Conservation (phyloP, 148 eudicot species). For the Suaeda aralocaspica region DNA sequence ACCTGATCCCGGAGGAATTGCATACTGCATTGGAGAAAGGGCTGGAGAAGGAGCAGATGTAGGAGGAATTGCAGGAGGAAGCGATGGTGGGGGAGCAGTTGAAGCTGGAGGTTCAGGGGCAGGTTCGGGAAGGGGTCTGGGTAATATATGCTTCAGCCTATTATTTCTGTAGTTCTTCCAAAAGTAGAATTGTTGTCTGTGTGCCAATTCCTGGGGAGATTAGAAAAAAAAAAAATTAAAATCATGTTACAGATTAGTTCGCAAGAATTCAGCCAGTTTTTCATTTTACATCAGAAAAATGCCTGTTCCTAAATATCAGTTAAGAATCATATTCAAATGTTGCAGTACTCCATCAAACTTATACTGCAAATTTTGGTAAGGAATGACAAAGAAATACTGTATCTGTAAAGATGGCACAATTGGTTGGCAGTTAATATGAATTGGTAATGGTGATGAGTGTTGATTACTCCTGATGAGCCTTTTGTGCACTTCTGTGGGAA, state of each 20-base stretch:
- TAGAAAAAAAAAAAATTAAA: neutral
- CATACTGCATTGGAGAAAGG: conserved; percentile 77
- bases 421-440: neutral
- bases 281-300: neutral
- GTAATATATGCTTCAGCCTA: conserved; percentile 87
- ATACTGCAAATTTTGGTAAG: neutral
- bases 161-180: conserved; percentile 97
- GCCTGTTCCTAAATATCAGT: neutral
- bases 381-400: neutral
- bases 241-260: neutral
- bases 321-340: neutral
- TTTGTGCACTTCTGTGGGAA: neutral
- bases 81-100: conserved; percentile 38
- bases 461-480: too few species aligned
- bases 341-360: neutral
- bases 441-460: neutral
- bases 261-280: neutral
- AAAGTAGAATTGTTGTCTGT: conserved; percentile 84
- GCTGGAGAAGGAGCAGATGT: conserved; percentile 58
- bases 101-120: conserved; percentile 43
- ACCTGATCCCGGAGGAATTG: conserved; percentile 55
- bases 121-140: conserved; percentile 82
- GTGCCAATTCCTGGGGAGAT: conserved; percentile 76
- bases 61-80: conserved; percentile 42
- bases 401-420: neutral